Base-by-base conservation (phyloP, 306 rosid genomes). In the Trifolium subterraneum region DNA sequence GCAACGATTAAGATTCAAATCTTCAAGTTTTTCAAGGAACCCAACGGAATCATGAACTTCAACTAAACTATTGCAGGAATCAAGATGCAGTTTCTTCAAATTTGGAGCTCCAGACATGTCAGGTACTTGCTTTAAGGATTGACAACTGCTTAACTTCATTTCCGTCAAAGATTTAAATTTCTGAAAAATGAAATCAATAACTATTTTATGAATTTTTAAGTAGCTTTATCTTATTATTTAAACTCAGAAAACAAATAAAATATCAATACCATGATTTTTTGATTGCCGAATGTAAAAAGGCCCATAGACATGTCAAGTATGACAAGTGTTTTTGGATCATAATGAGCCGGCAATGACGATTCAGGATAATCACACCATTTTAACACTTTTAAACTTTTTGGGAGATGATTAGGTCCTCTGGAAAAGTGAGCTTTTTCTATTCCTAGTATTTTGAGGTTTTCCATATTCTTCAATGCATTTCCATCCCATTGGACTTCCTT, bases 21-120 rank as follows among this genome's bases (percentile, higher is more conserved):
- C 2, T 33, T 47, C 59, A 55, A 67, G 67, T 58, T 54, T 66
- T 6, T 14, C 1, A 25, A 66, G 73, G n/a, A 75, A 31, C 33
- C 79, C 73, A 54, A 75, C 1, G 1, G 59, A 75, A 55, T 75
- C 73, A 38, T 66, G 58, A 76, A 76, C 68, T 33, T 67, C 25
- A 42, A 56, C 63, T 19, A 76, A 42, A 45, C 33, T 77, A 10
- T 47, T 33, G 4, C 81, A 67, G 2, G 10, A 2, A 41, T 19
- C 13, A 41, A 66, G 68, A 39, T 15, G 4, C 36, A 66, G 16
- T 42, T 31, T 12, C 50, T 2, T 58, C 11, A 55, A 76, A 19
- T 38, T 66, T 44, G 67, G 74, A 23, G 68, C 33, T 12, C 74
- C 71, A 19, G 71, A 41, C 63, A 67, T 15, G 48, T 76, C 74